Conservation (phyloP, 495 filamentous ascomycete genomes). For the Podospora pseudocomata region DNA sequence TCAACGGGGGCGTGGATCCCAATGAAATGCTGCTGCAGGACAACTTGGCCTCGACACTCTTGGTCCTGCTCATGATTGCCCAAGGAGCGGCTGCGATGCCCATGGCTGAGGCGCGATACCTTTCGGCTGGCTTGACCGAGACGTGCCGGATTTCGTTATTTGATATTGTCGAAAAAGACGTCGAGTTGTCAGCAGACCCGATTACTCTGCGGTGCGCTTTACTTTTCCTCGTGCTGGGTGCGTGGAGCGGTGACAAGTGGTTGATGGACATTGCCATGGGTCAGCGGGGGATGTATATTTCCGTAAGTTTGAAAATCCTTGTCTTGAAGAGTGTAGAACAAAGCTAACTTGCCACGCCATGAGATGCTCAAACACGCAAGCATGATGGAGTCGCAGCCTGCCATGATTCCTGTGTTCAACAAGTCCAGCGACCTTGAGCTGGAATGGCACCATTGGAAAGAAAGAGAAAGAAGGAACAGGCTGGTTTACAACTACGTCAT, state of each 20-base stretch:
- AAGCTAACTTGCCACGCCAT: not conserved
- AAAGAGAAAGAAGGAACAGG: constrained; percentile 56
- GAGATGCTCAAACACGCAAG: constrained; percentile 56
- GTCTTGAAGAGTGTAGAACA: not conserved
- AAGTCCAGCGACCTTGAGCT: constrained; percentile 42
- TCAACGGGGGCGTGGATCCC: constrained; percentile 52
- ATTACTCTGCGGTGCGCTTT: constrained; percentile 56
- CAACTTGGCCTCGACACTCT: constrained; percentile 54
- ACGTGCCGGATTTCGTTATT: constrained; percentile 64
- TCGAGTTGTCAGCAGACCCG: constrained; percentile 57
- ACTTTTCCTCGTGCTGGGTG: constrained; percentile 57
- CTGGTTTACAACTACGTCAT: constrained; percentile 63
- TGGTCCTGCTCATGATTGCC: constrained; percentile 63
- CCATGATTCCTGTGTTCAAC: constrained; percentile 33
- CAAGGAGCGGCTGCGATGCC: constrained; percentile 58
- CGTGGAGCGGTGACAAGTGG: constrained; percentile 68
- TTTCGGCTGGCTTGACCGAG: constrained; percentile 60
- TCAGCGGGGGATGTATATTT: constrained; percentile 64
- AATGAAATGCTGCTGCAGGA: constrained; percentile 57
- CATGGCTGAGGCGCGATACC: constrained; percentile 52
- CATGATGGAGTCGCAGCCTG: constrained; percentile 43
- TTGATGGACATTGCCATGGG: constrained; percentile 69
- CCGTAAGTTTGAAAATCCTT: constrained; percentile 40
- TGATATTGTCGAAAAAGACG: constrained; percentile 62
- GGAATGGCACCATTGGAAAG: constrained; percentile 55